A percentile compares a stretch with the other conserved stretches of the same genome.
Evolutionary conservation across 2,329 filamentous ascomycete species (phyloP).

Genomic region (Aspergillus sp.): DNA sequence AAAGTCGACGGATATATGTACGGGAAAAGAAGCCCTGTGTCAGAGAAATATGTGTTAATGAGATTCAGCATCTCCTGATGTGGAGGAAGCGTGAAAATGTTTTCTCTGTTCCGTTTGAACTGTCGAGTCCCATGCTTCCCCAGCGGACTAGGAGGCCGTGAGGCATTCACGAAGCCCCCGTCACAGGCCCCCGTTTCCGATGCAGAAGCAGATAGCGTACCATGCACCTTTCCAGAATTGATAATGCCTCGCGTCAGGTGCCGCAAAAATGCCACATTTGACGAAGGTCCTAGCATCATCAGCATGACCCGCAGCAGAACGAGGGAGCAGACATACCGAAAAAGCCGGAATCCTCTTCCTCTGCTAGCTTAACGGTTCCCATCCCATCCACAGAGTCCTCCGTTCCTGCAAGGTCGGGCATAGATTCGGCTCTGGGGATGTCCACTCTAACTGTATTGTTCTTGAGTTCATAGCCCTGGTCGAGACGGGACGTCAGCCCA

Average conservation of each 20-base stretch:
- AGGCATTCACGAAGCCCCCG: slow-evolving; percentile 19
- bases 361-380: slow-evolving; percentile 33
- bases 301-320: neutral
- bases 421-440: neutral
- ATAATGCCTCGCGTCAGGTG: slow-evolving; percentile 15
- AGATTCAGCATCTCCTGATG: slow-evolving; percentile 12
- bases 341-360: slow-evolving; percentile 36
- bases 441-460: neutral
- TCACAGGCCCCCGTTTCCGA: neutral
- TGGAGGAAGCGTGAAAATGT: slow-evolving; percentile 16
- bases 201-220: slow-evolving; percentile 2
- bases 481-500: slow-evolving; percentile 3
- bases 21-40: slow-evolving; percentile 29
- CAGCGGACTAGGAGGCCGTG: slow-evolving; percentile 14
- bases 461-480: neutral
- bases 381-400: slow-evolving; percentile 35
- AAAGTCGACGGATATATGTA: slow-evolving; percentile 27
- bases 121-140: neutral
- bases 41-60: slow-evolving; percentile 20
- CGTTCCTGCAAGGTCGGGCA: neutral
- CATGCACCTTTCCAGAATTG: slow-evolving; percentile 12
- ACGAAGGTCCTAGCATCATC: slow-evolving; percentile 13
- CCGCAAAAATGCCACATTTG: slow-evolving; percentile 25
- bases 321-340: slow-evolving; percentile 25
- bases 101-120: neutral